Base-by-base conservation (phyloP, 2,329 filamentous ascomycete genomes). In the Fusarium chlamydosporum region DNA sequence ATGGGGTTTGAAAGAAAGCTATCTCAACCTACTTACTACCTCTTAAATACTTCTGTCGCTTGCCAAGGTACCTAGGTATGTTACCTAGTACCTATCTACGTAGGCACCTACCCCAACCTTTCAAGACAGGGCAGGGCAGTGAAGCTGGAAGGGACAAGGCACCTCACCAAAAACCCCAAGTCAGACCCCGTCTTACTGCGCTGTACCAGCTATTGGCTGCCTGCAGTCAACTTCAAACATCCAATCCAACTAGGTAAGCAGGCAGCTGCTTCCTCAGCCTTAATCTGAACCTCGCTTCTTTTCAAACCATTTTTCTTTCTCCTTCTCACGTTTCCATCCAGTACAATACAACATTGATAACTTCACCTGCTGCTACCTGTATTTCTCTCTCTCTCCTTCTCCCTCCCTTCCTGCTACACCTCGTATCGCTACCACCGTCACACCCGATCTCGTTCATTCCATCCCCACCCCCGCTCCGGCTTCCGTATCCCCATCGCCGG, bases 221-320 rank as follows among this genome's bases (percentile, higher is more conserved):
- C 72, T 74, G 62, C 40, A 70, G 41, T 59, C 59, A 68, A 68
- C 68, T 59, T 73, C 67, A 68, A 61, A 68, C 71, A 63, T 48
- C 60, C 26, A 31, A 40, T 26, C 23, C 23, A 23, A 23, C 23
- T 23, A 23, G 3, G 23, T 63, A 63, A 63, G 69, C 68, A 67
- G 62, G 65, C 63, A 54, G 60, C 60, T 60, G 48, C 67, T 48
- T 61, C 68, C 71, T 73, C 60, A 70, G 66, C 60, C 52, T 64
- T 66, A 60, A 52, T 59, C 35, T 38, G 47, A 62, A 60, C 59
- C 62, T 60, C 34, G 46, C 35, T 40, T 72, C 47, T 54, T 52
- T 52, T 47, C 46, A 31, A 43, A 18, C 31, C 31, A 34, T 48
- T 51, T 23, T 23, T 23, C 23, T 37, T 26, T 16, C 20, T 46